Evolutionary conservation across 2,329 filamentous ascomycete genomes (phyloP), one percentile per base, ranked within the genome.

Genomic region (Trichoderma harzianum): DNA sequence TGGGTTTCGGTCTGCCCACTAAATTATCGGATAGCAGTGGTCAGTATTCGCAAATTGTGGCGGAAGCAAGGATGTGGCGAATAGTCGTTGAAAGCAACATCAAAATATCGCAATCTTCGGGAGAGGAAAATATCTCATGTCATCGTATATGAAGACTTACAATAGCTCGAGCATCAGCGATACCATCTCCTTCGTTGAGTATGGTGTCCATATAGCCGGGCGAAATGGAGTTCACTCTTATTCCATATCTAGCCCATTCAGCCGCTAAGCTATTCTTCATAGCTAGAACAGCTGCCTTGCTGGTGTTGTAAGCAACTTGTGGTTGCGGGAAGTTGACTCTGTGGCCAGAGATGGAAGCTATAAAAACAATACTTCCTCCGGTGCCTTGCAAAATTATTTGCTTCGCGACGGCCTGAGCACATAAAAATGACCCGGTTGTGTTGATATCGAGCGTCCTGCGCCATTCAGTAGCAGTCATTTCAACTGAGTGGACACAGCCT

Each of bases 181-280:
- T 78, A 0, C 87, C 87, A 10, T 87, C 84, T 0, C 90, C 90
- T 72, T 89, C 89, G 77, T 93, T 94, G 62, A 94, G 80, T 12
- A 93, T 87, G 0, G 91, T 93, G 76, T 93, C 91, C 89, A 94
- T 93, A 76, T 94, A 94, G 1, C 92, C 92, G 0, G 92, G 92
- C 58, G 86, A 89, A 55, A 94, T 85, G 18, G 84, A 88, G 75
- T 94, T 94, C 7, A 92, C 89, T 3, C 90, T 81, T 72, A 94
- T 92, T 0, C 92, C 92, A 77, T 90, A 86, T 1, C 84, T 81
- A 1, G 90, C 90, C 92, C 92, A 94, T 79, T 94, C 92, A 0
- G 90, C 91, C 0, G 92, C 92, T 14, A 94, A 81, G 43, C 85
- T 89, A 74, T 86, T 88, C 62, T 88, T 90, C 75, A 94, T 78